Evolutionary conservation across 2,329 filamentous ascomycete genomes (phyloP).

Genomic region (Cladorrhinum sp.): DNA sequence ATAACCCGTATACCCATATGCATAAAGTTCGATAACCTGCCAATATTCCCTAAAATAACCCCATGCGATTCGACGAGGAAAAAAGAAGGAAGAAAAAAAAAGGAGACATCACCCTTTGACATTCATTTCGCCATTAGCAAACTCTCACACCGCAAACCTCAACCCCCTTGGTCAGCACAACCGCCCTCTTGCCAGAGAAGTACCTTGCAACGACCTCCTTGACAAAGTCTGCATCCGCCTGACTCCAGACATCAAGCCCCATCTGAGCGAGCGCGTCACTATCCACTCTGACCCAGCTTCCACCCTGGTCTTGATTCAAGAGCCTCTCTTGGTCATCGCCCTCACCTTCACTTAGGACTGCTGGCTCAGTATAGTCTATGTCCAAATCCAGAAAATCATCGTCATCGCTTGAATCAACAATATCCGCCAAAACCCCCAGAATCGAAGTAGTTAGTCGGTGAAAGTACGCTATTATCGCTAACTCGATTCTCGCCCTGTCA

Average conservation of each 20-base stretch:
- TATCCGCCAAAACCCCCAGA: constrained; percentile 58
- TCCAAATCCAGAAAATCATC: constrained; percentile 34
- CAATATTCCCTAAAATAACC: neutral
- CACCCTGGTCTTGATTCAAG: constrained; percentile 33
- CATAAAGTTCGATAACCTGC: neutral
- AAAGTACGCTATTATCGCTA: constrained; percentile 77
- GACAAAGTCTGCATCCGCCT: constrained; percentile 66
- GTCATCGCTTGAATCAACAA: constrained; percentile 53
- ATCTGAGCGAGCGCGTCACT: constrained; percentile 65
- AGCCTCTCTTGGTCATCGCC: constrained; percentile 21
- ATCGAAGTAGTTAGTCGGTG: constrained; percentile 70
- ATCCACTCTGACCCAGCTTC: constrained; percentile 52
- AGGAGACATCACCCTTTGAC: neutral
- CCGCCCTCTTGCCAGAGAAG: constrained; percentile 58
- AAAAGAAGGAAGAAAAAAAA: neutral
- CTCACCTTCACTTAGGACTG: constrained; percentile 13
- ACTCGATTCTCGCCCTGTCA: constrained; percentile 53
- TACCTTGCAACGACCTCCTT: constrained; percentile 60
- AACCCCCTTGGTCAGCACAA: constrained; percentile 65
- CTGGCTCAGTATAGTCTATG: constrained; percentile 25
- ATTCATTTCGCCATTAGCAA: constrained; percentile 45
- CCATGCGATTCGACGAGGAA: neutral
- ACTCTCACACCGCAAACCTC: constrained; percentile 73
- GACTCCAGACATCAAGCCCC: constrained; percentile 77
- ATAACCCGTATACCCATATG: neutral